Evolutionary conservation across 2,329 filamentous ascomycete genomes (phyloP).

Genomic region (Thielaviopsis cerberus): DNA sequence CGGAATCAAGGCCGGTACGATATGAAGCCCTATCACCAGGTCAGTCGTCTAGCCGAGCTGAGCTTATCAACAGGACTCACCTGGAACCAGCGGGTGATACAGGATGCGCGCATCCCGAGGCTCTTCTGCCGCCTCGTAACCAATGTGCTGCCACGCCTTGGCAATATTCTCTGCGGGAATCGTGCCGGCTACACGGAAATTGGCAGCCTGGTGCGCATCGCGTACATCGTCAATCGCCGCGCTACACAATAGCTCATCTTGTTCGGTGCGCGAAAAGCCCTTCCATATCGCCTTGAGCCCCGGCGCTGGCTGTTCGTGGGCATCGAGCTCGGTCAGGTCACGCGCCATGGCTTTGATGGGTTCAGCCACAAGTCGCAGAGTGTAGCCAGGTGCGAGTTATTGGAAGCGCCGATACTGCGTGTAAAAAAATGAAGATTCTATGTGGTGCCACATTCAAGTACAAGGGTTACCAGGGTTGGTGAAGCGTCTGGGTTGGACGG

Average conservation of each 20-base stretch:
- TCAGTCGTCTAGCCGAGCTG: neutral
- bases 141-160: slow-evolving; percentile 26
- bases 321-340: slow-evolving; percentile 40
- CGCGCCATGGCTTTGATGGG: slow-evolving; percentile 20
- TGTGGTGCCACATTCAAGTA: neutral
- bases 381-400: neutral
- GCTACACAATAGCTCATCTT: slow-evolving; percentile 31
- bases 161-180: slow-evolving; percentile 26
- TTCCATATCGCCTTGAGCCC: slow-evolving; percentile 58
- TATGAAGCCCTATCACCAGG: slow-evolving; percentile 46
- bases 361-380: neutral
- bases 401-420: no score
- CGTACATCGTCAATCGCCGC: slow-evolving; percentile 33
- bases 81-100: slow-evolving; percentile 48
- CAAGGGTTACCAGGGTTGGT: neutral
- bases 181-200: slow-evolving; percentile 27
- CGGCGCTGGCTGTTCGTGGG: slow-evolving; percentile 60
- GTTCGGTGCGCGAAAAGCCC: slow-evolving; percentile 43
- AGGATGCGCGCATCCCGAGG: slow-evolving; percentile 33
- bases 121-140: slow-evolving; percentile 18
- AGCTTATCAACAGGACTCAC: slow-evolving; percentile 25
- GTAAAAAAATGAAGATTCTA: neutral
- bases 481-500: neutral
- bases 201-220: slow-evolving; percentile 20
- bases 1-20: slow-evolving; percentile 60